Evolutionary conservation across 805 yeast species (phyloP), one percentile per base, ranked within the genome.

Genomic region (Myxozyma sirexii): DNA sequence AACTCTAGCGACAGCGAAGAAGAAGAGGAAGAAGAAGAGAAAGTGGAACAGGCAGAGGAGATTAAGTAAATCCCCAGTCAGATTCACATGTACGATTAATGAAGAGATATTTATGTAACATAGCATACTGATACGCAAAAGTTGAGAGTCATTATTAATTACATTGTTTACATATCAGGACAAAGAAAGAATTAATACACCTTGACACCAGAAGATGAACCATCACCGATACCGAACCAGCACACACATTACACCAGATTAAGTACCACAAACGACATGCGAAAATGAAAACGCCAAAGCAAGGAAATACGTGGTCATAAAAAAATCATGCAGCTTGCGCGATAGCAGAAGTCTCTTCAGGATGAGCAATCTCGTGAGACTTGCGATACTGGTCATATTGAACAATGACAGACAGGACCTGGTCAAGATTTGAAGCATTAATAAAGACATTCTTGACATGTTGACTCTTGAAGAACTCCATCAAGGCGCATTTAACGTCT

Each of bases 381-480:
- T 19, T 29, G 27, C 55, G 53, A 26, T 37, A 51, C 29, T 42
- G 47, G 24, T 60, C 64, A 27, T 50, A 57, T 49, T 52, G 54
- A 15, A 60, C 35, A 26, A 60, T 57, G 37, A 53, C 53, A 10
- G 60, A 37, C n/a, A 60, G 39, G 12, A 60, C 53, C 49, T 45
- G 60, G 38, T 53, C 64, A 13, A 53, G 42, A 21, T 29, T 50
- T 2, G 63, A 31, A 10, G 59, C 53, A 46, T 51, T 55, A 37
- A 59, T 57, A 35, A 59, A 59, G 15, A 59, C 48, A 41, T 59
- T 59, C 8, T 51, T 46, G n/a, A 44, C 60, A 13, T 33, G 29
- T 17, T 55, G 23, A 26, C 24, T 17, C 24, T 42, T 23, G 26
- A 55, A 27, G 3, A 59, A 13, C 19, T 24, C 42, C 1, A 26